Conservation (phyloP, 1,284 basidiomycete genomes). For the Pseudozyma sp. region DNA sequence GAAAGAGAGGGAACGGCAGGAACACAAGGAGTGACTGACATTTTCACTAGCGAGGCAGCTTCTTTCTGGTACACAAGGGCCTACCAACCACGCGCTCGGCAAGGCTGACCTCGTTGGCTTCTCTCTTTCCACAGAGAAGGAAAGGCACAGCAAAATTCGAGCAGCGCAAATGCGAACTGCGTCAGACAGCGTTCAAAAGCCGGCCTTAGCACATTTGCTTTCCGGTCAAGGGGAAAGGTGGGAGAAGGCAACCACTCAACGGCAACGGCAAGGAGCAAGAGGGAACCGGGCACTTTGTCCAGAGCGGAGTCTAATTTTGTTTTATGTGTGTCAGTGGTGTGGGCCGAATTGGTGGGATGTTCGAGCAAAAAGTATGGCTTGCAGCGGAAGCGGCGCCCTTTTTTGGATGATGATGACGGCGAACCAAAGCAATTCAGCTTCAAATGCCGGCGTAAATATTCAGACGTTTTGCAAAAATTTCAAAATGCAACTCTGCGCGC, state of each 20-base stretch:
- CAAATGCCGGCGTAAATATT: conserved; percentile 8
- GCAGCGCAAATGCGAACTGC: conserved; percentile 4
- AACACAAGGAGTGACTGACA: not conserved
- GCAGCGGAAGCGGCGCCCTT: too few species aligned
- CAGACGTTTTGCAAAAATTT: not conserved
- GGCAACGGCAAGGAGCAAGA: not conserved
- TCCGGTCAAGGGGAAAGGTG: not conserved
- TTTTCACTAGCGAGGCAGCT: not conserved
- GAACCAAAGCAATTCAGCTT: conserved; percentile 8
- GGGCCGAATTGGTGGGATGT: not conserved
- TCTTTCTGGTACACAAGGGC: not conserved
- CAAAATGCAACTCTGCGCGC: too few species aligned
- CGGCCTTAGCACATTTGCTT: not conserved
- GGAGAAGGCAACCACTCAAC: too few species aligned
- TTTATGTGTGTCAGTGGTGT: not conserved
- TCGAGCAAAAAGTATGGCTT: too few species aligned
- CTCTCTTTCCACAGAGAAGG: not conserved
- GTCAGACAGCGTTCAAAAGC: conserved; percentile 13
- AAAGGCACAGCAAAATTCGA: not conserved
- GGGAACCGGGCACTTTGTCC: not conserved
- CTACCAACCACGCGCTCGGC: conserved; percentile 18
- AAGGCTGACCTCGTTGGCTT: conserved; percentile 1
- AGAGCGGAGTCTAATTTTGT: conserved; percentile 4
- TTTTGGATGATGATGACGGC: conserved; percentile 6
- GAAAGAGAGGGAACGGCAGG: too few species aligned